Conservation (phyloP, 179 eudicot genomes). For the Corrigiola litoralis region DNA sequence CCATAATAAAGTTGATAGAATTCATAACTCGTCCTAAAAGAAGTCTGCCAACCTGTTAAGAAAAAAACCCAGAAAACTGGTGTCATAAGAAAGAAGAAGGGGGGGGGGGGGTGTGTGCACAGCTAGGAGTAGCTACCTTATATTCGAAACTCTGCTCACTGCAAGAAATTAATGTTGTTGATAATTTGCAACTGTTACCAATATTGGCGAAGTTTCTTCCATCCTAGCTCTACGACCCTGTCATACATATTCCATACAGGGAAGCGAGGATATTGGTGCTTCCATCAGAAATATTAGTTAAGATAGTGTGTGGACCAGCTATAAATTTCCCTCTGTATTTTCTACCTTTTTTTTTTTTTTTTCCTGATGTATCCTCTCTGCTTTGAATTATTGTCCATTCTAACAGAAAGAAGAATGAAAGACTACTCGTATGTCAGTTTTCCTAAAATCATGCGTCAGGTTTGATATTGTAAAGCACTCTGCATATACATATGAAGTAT, state of each 20-base stretch:
- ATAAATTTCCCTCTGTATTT: not conserved
- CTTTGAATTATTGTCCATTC: not conserved
- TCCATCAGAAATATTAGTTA: not conserved
- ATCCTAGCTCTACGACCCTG: not conserved
- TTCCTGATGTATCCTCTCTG: not conserved
- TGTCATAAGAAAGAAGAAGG: too few relatives aligned
- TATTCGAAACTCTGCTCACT: not conserved
- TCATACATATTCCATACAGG: not conserved
- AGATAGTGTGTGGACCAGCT: constrained; percentile 1
- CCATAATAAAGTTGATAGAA: too few relatives aligned
- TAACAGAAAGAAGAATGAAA: not conserved
- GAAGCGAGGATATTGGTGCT: constrained; percentile 1
- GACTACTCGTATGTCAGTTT: not conserved
- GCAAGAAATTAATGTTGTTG: not conserved
- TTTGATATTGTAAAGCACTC: too few relatives aligned
- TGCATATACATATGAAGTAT: too few relatives aligned
- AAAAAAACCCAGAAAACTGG: too few relatives aligned
- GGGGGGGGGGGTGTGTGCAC: too few relatives aligned
- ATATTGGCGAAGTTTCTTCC: not conserved
- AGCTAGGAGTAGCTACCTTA: not conserved
- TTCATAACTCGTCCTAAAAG: too few relatives aligned
- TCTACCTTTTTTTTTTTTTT: not conserved
- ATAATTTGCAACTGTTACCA: not conserved
- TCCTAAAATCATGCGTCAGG: constrained; percentile 12
- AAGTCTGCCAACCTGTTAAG: too few relatives aligned